A percentile compares a stretch with the other conserved stretches of the same genome.
Conservation (phyloP, 768 basidiomycete genomes). For the Suillus paluster region DNA sequence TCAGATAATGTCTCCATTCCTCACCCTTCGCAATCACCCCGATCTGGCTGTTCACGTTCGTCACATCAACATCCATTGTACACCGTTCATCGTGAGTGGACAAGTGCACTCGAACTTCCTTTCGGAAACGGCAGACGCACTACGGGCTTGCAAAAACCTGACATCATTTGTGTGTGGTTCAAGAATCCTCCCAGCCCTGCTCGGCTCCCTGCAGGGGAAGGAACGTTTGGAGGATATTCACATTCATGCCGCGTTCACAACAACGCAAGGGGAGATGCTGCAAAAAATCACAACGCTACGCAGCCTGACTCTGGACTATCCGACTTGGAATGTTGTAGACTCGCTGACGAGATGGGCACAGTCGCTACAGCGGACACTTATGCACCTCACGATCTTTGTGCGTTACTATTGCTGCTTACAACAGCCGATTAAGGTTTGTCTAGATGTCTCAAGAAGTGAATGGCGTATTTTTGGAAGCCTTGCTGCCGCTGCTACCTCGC, state of each 20-base stretch:
- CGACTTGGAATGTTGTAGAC: slow-evolving; percentile 67
- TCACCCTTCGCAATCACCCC: slow-evolving; percentile 55
- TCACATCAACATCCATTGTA: slow-evolving; percentile 56
- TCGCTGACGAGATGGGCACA: slow-evolving; percentile 60
- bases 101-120: slow-evolving; percentile 52
- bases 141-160: slow-evolving; percentile 57
- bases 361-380: slow-evolving; percentile 48
- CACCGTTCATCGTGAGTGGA: slow-evolving; percentile 45
- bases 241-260: slow-evolving; percentile 56
- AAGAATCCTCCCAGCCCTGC: slow-evolving; percentile 51
- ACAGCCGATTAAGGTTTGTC: background rate
- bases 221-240: slow-evolving; percentile 50
- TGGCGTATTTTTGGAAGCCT: slow-evolving; percentile 50
- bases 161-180: slow-evolving; percentile 58
- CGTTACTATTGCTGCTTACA: slow-evolving; percentile 25
- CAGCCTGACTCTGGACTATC: slow-evolving; percentile 56
- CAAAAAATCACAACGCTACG: slow-evolving; percentile 43
- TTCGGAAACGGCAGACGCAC: slow-evolving; percentile 50
- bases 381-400: slow-evolving; percentile 63
- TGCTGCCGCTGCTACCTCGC: slow-evolving; percentile 53
- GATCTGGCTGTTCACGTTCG: slow-evolving; percentile 62
- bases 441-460: slow-evolving; percentile 65
- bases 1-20: slow-evolving; percentile 62
- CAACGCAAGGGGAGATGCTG: slow-evolving; percentile 51
- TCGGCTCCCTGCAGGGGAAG: slow-evolving; percentile 51